Percentiles rank a stretch among this genome's conserved stretches.
phyloP scores from a whole-genome alignment of 768 basidiomycete genomes.

The Cyclocybe cylindracea region DNA sequence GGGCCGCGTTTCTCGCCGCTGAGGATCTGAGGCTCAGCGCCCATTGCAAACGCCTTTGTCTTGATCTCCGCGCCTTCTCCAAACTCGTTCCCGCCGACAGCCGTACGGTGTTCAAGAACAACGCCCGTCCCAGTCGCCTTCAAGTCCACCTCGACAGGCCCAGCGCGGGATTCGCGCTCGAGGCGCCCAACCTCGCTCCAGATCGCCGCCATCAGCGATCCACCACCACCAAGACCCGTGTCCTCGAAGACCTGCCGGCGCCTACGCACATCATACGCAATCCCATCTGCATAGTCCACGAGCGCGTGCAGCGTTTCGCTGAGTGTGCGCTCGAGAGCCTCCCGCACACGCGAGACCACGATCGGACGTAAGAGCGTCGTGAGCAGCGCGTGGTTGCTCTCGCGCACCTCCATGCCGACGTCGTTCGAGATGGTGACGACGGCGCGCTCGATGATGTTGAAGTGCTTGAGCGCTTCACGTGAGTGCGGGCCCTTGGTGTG shows the following conservation, averaged over 20 bases:
- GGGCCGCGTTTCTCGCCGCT: slow-evolving; percentile 70
- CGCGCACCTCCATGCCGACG: slow-evolving; percentile 51
- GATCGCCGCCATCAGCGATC: slow-evolving; percentile 54
- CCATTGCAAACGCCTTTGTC: slow-evolving; percentile 55
- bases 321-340: slow-evolving; percentile 61
- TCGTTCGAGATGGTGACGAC: slow-evolving; percentile 58
- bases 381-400: slow-evolving; percentile 66
- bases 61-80: slow-evolving; percentile 19
- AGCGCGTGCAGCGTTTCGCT: slow-evolving; percentile 52
- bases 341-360: slow-evolving; percentile 53
- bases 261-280: slow-evolving; percentile 59
- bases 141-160: slow-evolving; percentile 42
- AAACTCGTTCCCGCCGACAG: slow-evolving; percentile 19
- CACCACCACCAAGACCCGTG: slow-evolving; percentile 52
- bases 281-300: slow-evolving; percentile 54
- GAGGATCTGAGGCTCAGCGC: slow-evolving; percentile 74
- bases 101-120: slow-evolving; percentile 49
- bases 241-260: slow-evolving; percentile 68
- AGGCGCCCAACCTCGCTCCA: slow-evolving; percentile 72
- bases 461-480: slow-evolving; percentile 47
- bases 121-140: slow-evolving; percentile 65
- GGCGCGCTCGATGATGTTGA: slow-evolving; percentile 59
- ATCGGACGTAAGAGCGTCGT: slow-evolving; percentile 65
- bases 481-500: slow-evolving; percentile 38
- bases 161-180: slow-evolving; percentile 35